Base-by-base conservation (phyloP, 495 filamentous ascomycete genomes). In the Haplographium delicatum region DNA sequence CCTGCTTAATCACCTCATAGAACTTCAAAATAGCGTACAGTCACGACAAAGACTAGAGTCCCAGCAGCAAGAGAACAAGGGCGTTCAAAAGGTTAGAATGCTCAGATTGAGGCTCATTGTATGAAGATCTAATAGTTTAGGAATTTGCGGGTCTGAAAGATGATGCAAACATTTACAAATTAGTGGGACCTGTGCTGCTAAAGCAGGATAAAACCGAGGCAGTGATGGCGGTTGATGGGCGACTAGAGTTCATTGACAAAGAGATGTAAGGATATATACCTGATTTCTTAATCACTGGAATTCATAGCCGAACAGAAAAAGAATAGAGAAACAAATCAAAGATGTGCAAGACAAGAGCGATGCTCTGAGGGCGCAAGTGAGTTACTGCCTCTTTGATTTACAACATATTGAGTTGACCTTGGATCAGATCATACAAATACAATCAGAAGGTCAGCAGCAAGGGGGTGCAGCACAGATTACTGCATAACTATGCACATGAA, bases 131-230 rank as follows among this genome's bases (percentile, higher is more conserved):
- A 47, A 62, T 35, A 38, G 39, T 33, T 25, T 48, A 89, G 82
- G 93, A 98, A 72, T 96, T 98, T 67, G 68, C 77, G 25, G 74
- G 74, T 48, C 75, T 97, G 50, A 79, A 82, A 51, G 82, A 88
- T 40, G 82, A 84, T 54, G 82, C 91, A 52, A 87, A 83, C 44
- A 94, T 99, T 68, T 99, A 89, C 76, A 97, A 97, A 66, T 78
- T 95, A 28, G 80, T 96, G 44, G 93, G 93, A 1, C 93, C 93
- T 0, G 86, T 97, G 8, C 72, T 99, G 39, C 67, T 97, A 60
- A 96, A 97, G 72, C 94, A 97, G 66, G 93, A 97, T 10, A 88
- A 85, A 60, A 67, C 72, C 2, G 93, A 98, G 58, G 93, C 94
- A 0, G 75, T 84, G 41, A 84, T 88, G 79, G 88, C 89, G 5